These are phyloP conservation scores for Prunus salicina DNA, from an alignment of 306 rosid genomes.

Conservation along the genomic window DNA sequence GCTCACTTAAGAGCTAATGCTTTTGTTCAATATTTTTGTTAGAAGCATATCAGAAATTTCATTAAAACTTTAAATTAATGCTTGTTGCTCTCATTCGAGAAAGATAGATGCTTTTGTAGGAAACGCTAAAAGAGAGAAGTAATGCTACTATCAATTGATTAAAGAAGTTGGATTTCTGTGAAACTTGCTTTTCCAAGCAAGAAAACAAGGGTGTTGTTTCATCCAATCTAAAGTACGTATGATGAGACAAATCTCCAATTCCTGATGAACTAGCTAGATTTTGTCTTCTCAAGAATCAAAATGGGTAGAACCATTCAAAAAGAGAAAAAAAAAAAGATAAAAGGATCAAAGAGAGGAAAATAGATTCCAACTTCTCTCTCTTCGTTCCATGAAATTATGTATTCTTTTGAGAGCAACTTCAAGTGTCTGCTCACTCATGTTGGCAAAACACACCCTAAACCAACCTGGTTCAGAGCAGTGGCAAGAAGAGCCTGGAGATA, in stretches of 20 bases:
- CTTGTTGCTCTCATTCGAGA: too few species aligned
- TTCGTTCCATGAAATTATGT: constrained; percentile 45
- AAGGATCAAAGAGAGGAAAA: neutral
- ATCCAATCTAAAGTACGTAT: constrained; percentile 20
- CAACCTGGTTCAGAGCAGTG: constrained; percentile 91
- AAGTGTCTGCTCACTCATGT: constrained; percentile 70
- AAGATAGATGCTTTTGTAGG: too few species aligned
- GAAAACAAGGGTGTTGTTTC: constrained; percentile 48
- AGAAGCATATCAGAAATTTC: too few species aligned
- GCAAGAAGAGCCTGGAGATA: constrained; percentile 91
- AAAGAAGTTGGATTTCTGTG: too few species aligned
- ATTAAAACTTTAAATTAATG: too few species aligned
- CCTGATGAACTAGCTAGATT: constrained; percentile 10
- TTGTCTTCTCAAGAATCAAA: constrained; percentile 34
- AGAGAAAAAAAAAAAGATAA: neutral
- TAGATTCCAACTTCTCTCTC: neutral
- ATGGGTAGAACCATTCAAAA: constrained; percentile 58
- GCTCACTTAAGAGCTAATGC: too few species aligned
- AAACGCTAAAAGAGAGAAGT: too few species aligned
- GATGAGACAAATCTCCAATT: constrained; percentile 1
- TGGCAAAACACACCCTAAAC: constrained; percentile 96
- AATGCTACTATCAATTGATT: too few species aligned
- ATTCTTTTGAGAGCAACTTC: constrained; percentile 72
- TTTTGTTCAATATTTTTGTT: too few species aligned
- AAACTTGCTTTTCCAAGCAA: constrained; percentile 67